phyloP scores from a whole-genome alignment of 148 eudicot genomes.

The Silene latifolia region DNA sequence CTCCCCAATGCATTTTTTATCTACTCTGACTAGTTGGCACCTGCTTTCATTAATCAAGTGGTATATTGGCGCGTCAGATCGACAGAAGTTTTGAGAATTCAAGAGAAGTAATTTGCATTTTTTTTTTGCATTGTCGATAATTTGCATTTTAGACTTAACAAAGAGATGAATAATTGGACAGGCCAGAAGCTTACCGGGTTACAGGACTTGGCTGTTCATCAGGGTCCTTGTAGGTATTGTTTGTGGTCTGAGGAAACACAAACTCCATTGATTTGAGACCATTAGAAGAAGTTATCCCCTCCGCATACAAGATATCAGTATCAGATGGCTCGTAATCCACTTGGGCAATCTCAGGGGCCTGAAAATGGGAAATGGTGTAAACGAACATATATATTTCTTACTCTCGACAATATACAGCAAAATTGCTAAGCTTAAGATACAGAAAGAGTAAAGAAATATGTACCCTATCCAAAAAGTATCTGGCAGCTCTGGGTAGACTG shows the following conservation, averaged over 20 bases:
- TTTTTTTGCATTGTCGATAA: neutral
- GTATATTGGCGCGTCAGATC: neutral
- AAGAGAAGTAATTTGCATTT: neutral
- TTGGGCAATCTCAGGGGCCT: constrained; percentile 73
- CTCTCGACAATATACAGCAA: neutral
- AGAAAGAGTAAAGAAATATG: constrained; percentile 8
- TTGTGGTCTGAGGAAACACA: constrained; percentile 33
- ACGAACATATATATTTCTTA: neutral
- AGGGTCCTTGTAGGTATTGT: constrained; percentile 33
- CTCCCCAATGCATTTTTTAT: constrained; percentile 56
- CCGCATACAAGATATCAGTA: constrained; percentile 57
- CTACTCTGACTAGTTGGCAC: constrained; percentile 56
- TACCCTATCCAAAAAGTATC: constrained; percentile 70
- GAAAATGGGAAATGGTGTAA: constrained; percentile 14
- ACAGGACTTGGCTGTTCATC: constrained; percentile 36
- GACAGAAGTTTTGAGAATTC: no score
- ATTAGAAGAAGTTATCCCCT: constrained; percentile 50
- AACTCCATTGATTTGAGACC: constrained; percentile 52
- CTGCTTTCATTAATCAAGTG: constrained; percentile 25
- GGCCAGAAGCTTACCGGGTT: constrained; percentile 32
- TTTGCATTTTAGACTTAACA: neutral
- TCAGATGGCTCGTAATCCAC: constrained; percentile 72
- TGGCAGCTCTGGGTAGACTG: constrained; percentile 57
- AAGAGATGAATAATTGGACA: neutral
- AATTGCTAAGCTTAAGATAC: neutral